phyloP scores from a whole-genome alignment of 176 grass and related monocot species.

The Oryza coarctata region DNA sequence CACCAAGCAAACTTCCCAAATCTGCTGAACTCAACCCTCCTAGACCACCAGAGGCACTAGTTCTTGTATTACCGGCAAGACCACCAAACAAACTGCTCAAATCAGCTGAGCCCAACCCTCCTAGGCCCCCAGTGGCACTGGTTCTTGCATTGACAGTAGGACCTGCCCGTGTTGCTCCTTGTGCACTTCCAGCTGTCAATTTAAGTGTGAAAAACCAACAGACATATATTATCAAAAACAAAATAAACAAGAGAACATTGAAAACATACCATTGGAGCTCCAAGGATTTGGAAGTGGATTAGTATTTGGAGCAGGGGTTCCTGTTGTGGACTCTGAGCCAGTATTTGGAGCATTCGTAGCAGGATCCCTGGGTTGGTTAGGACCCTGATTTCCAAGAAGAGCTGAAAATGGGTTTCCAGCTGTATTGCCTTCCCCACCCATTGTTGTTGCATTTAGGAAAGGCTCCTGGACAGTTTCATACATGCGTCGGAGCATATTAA shows the following conservation, averaged over 20 bases:
- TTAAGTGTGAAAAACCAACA: slow-evolving; percentile 22
- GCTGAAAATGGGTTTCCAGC: slow-evolving; percentile 89
- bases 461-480: slow-evolving; percentile 99
- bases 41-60: slow-evolving; percentile 46
- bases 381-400: slow-evolving; percentile 72
- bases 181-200: slow-evolving; percentile 58
- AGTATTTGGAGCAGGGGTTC: slow-evolving; percentile 77
- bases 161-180: slow-evolving; percentile 50
- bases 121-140: slow-evolving; percentile 40
- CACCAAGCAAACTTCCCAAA: slow-evolving; percentile 55
- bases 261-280: slow-evolving; percentile 67
- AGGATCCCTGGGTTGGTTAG: slow-evolving; percentile 56
- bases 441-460: slow-evolving; percentile 89
- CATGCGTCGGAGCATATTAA: slow-evolving; percentile 98
- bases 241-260: slow-evolving; percentile 23
- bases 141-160: slow-evolving; percentile 44
- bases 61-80: slow-evolving; percentile 54
- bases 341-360: slow-evolving; percentile 46
- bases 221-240: not conserved
- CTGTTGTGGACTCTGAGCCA: slow-evolving; percentile 57
- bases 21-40: slow-evolving; percentile 67
- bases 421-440: slow-evolving; percentile 58
- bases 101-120: slow-evolving; percentile 62
- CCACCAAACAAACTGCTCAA: slow-evolving; percentile 66
- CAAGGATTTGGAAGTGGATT: slow-evolving; percentile 97